Base-by-base conservation (phyloP, 2,329 filamentous ascomycete species). In the Aspergillus arachidicola region DNA sequence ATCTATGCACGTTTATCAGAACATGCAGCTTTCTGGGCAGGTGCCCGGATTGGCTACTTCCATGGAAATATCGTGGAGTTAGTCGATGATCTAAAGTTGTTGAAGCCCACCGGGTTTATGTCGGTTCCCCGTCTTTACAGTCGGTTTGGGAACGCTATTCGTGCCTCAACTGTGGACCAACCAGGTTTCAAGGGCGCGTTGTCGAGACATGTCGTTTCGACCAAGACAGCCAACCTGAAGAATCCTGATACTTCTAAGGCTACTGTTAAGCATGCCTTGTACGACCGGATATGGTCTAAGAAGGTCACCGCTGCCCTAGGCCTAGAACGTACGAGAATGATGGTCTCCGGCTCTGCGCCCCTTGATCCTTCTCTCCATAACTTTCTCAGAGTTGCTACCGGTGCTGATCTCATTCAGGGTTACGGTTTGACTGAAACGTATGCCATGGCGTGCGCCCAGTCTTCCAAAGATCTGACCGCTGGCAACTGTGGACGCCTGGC, bases 391-490 rank as follows among this genome's bases (percentile, higher is more conserved):
- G 88, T 94, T 45, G 91, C 91, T 34, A 92, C 96, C 67, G 90
- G 86, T 64, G 91, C 90, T 78, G 84, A 88, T 73, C 91, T 98
- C 73, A 78, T 87, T 36, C 94, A 98, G 80, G 95, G 94, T 34
- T 99, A 94, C 77, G 95, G 95, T 56, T 84, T 99, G 77, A 99
- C 95, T 1, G 95, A 99, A 80, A 91, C 93, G 0, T 97, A 96
- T 73, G 93, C 94, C 50, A 86, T 90, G 34, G 88, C 86, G 26
- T 84, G 90, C 14, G 86, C 87, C 41, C 95, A 98, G 80, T 72
- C 86, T 12, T 77, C 82, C 2, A 85, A 85, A 54, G 95, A 99
- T 77, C 88, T 91, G 74, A 86, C 85, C 10, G 82, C 89, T 5
- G 93, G 93, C 65, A 96, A 93, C 79, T 94, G 94, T 70, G 95